Percentiles rank a stretch among this genome's conserved stretches.
These are phyloP conservation scores for Rhynchospora breviuscula DNA, from an alignment of 176 grass and related monocot species.

Conservation along the genomic window DNA sequence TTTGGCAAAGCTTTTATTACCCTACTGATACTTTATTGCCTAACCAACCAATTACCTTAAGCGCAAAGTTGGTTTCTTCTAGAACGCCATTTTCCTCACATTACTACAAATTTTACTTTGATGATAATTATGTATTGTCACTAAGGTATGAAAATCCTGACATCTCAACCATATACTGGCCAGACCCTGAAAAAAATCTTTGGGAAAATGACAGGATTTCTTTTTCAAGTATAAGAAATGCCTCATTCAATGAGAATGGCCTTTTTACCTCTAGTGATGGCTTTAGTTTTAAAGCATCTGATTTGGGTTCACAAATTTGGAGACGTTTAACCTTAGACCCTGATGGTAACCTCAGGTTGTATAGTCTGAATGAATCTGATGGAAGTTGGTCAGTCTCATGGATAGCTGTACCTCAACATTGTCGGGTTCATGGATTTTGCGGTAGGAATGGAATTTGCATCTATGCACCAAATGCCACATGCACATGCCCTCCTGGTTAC, in stretches of 20 bases:
- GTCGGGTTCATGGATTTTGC: slow-evolving; percentile 22
- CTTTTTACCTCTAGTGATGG: slow-evolving; percentile 7
- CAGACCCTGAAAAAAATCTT: background rate
- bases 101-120: slow-evolving; percentile 26
- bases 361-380: slow-evolving; percentile 19
- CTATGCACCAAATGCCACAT: background rate
- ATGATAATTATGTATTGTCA: slow-evolving; percentile 21
- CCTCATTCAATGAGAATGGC: background rate
- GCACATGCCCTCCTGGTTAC: slow-evolving; percentile 24
- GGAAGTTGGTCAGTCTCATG: slow-evolving; percentile 20
- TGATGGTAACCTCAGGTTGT: slow-evolving; percentile 20
- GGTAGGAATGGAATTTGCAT: slow-evolving; percentile 21
- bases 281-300: slow-evolving; percentile 20
- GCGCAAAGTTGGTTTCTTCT: slow-evolving; percentile 2
- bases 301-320: background rate
- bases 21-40: slow-evolving; percentile 30
- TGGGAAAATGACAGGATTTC: slow-evolving; percentile 6
- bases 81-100: background rate
- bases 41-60: slow-evolving; percentile 17
- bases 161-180: slow-evolving; percentile 28
- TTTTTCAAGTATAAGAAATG: slow-evolving; percentile 10
- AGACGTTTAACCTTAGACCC: slow-evolving; percentile 17
- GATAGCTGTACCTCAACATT: slow-evolving; percentile 12
- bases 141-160: slow-evolving; percentile 7
- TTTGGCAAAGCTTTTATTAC: slow-evolving; percentile 27